These are phyloP conservation scores for Corniculantispora saksenae DNA, from an alignment of 2,329 filamentous ascomycete genomes.

Conservation along the genomic window DNA sequence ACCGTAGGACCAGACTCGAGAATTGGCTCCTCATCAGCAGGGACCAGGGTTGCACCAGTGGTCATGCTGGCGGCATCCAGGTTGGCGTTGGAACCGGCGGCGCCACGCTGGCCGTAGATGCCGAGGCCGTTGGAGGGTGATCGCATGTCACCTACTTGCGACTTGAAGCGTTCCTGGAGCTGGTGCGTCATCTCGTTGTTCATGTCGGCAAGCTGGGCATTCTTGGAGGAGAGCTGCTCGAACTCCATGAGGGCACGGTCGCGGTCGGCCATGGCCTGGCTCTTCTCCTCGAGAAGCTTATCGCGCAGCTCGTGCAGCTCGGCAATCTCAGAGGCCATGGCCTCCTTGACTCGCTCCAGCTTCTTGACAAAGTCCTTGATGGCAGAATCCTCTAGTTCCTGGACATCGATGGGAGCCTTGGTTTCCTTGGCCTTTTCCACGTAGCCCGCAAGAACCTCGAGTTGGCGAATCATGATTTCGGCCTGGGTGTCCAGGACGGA, in stretches of 20 bases:
- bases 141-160: conserved; percentile 57
- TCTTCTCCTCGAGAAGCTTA: conserved; percentile 80
- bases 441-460: conserved; percentile 86
- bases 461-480: conserved; percentile 90
- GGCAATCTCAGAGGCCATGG: conserved; percentile 59
- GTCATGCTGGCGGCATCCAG: conserved; percentile 55
- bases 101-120: conserved; percentile 56
- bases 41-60: conserved; percentile 60
- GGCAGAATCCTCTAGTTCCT: conserved; percentile 81
- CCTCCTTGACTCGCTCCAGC: conserved; percentile 61
- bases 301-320: conserved; percentile 71
- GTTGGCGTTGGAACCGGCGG: conserved; percentile 51
- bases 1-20: conserved; percentile 82
- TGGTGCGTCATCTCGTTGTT: conserved; percentile 95
- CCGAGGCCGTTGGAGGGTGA: conserved; percentile 55
- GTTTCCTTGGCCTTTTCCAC: conserved; percentile 83
- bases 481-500: conserved; percentile 91
- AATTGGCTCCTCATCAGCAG: conserved; percentile 66
- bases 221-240: conserved; percentile 91
- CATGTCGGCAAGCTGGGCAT: conserved; percentile 88
- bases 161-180: conserved; percentile 91
- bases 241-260: conserved; percentile 95
- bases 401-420: conserved; percentile 76
- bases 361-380: conserved; percentile 89
- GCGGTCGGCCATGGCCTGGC: conserved; percentile 78